Base-by-base conservation (phyloP, 306 rosid species). In the Vigna mungo region DNA sequence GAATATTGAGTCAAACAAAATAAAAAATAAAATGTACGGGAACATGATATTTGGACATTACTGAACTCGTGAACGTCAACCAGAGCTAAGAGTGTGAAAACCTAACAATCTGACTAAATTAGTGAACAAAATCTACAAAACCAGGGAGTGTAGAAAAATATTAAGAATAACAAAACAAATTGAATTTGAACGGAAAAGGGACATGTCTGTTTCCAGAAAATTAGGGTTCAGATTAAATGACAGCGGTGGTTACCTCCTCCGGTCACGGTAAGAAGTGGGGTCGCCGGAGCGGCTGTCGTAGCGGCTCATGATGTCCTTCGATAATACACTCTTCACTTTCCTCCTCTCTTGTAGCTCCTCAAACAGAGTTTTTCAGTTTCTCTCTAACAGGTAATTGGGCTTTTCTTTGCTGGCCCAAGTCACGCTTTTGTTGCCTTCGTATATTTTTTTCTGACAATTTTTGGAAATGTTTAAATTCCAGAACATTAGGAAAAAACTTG, bases 281-380 rank as follows among this genome's bases (percentile, higher is more conserved):
- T 95, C 99, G 55, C 87, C 91, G 85, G 96, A 86, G 89, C 97
- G 99, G 78, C 89, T 89, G 67, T 95, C 99, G 80, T 95, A 91
- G 86, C 97, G 98, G 85, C 98, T 95, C 97, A 92, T 95, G 84
- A 67, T 14, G 72, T 18, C 25, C 47, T 46, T 67, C 56, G 15
- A 18, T 1, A 20, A 46, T 36, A 21, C 39, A 44, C 49, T 34
- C 46, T 60, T 54, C 32, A 54, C 61, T 54, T 61, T 18, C 27
- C 18, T 63, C 69, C 36, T 63, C 48, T 41, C 17, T 16, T 20
- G 71, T 9, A 43, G 2, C 49, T 66, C 48, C 71, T 9, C 32
- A 39, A 64, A 20, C 6, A 66, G 55, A 13, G 39, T 23, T 68
- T 47, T 47, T 49, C 71, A 9, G 25, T 25, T 53, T 69, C 61